Conservation (phyloP, 441 rosid genomes). For the Pelargonium fulgidum region DNA sequence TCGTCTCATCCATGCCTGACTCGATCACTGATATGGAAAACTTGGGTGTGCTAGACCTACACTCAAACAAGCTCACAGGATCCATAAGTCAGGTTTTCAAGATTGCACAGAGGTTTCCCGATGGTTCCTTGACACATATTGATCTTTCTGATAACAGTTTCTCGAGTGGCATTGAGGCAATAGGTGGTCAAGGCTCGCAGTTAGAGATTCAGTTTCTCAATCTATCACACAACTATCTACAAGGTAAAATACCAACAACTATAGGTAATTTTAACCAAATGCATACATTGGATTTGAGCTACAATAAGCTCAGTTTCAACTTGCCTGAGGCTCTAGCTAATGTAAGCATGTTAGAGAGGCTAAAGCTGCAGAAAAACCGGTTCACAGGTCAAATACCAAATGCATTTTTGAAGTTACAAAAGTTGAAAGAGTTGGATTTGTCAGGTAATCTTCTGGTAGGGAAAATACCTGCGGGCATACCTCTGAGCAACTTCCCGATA, state of each 20-base stretch:
- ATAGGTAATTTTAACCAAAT: slow-evolving; percentile 26
- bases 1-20: slow-evolving; percentile 35
- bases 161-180: slow-evolving; percentile 26
- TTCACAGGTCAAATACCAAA: slow-evolving; percentile 39
- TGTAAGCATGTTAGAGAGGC: slow-evolving; percentile 31
- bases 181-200: slow-evolving; percentile 28
- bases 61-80: slow-evolving; percentile 43
- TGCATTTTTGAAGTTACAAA: slow-evolving; percentile 36
- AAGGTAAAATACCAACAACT: slow-evolving; percentile 27
- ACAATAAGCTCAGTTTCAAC: slow-evolving; percentile 27
- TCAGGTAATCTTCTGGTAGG: slow-evolving; percentile 46
- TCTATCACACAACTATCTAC: slow-evolving; percentile 30
- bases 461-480: slow-evolving; percentile 38
- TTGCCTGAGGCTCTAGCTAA: slow-evolving; percentile 36
- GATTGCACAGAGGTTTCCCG: slow-evolving; percentile 32
- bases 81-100: slow-evolving; percentile 29
- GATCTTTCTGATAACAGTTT: slow-evolving; percentile 47
- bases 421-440: slow-evolving; percentile 38
- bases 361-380: slow-evolving; percentile 43
- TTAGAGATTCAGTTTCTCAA: slow-evolving; percentile 29
- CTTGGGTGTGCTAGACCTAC: slow-evolving; percentile 40
- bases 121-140: slow-evolving; percentile 34
- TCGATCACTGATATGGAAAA: slow-evolving; percentile 28
- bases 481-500: slow-evolving; percentile 37
- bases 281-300: slow-evolving; percentile 37